These are phyloP conservation scores for Paramecium pentaurelia DNA, from an alignment of 73 alveolate genomes.

Conservation along the genomic window DNA sequence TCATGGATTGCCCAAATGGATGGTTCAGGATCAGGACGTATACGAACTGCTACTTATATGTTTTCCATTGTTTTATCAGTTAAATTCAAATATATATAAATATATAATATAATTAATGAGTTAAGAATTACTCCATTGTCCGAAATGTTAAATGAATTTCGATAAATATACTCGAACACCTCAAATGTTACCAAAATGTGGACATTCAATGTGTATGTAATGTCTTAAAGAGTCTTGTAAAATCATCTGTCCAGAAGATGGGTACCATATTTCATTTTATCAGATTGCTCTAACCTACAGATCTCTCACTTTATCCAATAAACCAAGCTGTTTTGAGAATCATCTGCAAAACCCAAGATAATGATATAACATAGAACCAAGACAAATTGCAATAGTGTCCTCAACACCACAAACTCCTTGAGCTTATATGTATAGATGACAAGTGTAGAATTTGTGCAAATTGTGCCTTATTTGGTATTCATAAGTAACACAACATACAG, in stretches of 20 bases:
- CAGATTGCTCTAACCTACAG: neutral
- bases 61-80: slow-evolving; percentile 51
- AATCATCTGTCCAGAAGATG: slow-evolving; percentile 40
- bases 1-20: slow-evolving; percentile 46
- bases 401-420: slow-evolving; percentile 66
- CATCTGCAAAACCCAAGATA: neutral
- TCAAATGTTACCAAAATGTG: slow-evolving; percentile 43
- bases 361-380: neutral
- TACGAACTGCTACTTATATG: slow-evolving; percentile 63
- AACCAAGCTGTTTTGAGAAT: neutral
- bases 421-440: slow-evolving; percentile 85
- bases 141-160: neutral
- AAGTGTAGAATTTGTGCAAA: slow-evolving; percentile 77
- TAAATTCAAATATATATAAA: neutral
- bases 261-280: neutral
- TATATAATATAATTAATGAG: neutral
- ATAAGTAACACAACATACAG: slow-evolving; percentile 74
- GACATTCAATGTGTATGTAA: slow-evolving; percentile 44
- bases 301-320: neutral
- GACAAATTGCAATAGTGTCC: neutral
- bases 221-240: neutral
- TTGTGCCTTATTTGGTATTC: slow-evolving; percentile 89
- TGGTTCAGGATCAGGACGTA: slow-evolving; percentile 58
- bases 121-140: slow-evolving; percentile 38
- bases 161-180: slow-evolving; percentile 24